Base-by-base conservation (phyloP, 2,329 filamentous ascomycete genomes). In the Rhynchosporium agropyri region DNA sequence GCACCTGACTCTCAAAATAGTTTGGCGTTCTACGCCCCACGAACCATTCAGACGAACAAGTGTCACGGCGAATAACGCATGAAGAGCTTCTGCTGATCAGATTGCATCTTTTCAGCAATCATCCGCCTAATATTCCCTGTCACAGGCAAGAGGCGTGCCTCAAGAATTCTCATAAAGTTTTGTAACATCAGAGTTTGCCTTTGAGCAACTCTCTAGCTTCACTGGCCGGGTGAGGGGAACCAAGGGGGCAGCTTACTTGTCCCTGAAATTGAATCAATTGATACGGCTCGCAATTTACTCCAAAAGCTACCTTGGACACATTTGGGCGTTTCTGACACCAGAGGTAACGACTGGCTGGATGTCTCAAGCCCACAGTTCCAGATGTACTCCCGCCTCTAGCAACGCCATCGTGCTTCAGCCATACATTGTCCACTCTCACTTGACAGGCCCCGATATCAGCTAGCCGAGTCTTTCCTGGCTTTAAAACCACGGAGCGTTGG, bases 111-210 rank as follows among this genome's bases (percentile, higher is more conserved):
- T 20, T 42, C 38, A 57, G 60, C 53, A 62, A 68, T 53, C 65
- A 68, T 67, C 66, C 65, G 66, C 66, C 61, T 69, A 36, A 36
- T 36, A 67, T 68, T 67, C 55, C 67, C 67, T 66, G 66, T 65
- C 12, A 8, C 48, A 26, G 28, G 20, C 36, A 26, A 43, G 12
- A 26, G 28, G 20, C 36, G 26, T 56, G 12, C 38, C 31, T 38
- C 26, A 36, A 5, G 33, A 36, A 6, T 36, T 10, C 6, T 5
- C 33, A 36, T 5, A 38, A 46, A 54, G 36, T 42, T n/a, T 31
- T 13, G 36, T 13, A 46, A 57, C 45, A 20, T 60, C 54, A 58
- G 57, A 57, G 63, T 60, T 65, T 57, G 46, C 54, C 51, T 42
- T 29, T 28, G 51, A 54, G 42, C 45, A 42, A 48, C 51, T 49